These are phyloP conservation scores for Termitomyces sp. DNA, from an alignment of 768 basidiomycete species.

Conservation along the genomic window DNA sequence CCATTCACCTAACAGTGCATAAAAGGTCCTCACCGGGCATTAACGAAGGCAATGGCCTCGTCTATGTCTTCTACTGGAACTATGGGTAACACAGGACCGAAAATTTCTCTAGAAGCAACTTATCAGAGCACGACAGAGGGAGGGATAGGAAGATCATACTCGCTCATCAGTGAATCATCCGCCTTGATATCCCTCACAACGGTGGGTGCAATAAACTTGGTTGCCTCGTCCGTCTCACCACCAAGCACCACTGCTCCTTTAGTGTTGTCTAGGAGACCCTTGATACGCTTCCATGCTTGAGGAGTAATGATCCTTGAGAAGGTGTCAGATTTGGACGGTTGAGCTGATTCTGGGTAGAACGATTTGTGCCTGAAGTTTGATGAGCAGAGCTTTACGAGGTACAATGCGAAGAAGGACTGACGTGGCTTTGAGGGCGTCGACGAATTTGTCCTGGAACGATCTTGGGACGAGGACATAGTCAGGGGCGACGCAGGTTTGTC, in stretches of 20 bases:
- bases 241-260: constrained; percentile 62
- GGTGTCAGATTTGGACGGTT: constrained; percentile 35
- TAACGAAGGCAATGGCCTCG: constrained; percentile 66
- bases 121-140: not conserved
- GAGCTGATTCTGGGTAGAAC: constrained; percentile 51
- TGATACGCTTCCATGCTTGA: constrained; percentile 53
- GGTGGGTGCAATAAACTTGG: constrained; percentile 66
- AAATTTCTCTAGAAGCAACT: constrained; percentile 55
- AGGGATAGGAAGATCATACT: constrained; percentile 36
- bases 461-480: constrained; percentile 48
- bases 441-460: constrained; percentile 38
- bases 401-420: constrained; percentile 14
- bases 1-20: not conserved
- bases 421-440: constrained; percentile 36
- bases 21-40: constrained; percentile 37
- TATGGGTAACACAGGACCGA: constrained; percentile 77
- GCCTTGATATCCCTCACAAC: constrained; percentile 55
- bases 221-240: constrained; percentile 52
- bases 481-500: constrained; percentile 69
- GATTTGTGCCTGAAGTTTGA: constrained; percentile 33
- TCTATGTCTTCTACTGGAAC: constrained; percentile 66
- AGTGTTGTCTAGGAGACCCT: constrained; percentile 56
- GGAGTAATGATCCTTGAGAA: constrained; percentile 47
- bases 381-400: not conserved
- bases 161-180: constrained; percentile 72